Evolutionary conservation across 2,329 filamentous ascomycete genomes (phyloP).

Genomic region (Pseudogymnoascus sp.): DNA sequence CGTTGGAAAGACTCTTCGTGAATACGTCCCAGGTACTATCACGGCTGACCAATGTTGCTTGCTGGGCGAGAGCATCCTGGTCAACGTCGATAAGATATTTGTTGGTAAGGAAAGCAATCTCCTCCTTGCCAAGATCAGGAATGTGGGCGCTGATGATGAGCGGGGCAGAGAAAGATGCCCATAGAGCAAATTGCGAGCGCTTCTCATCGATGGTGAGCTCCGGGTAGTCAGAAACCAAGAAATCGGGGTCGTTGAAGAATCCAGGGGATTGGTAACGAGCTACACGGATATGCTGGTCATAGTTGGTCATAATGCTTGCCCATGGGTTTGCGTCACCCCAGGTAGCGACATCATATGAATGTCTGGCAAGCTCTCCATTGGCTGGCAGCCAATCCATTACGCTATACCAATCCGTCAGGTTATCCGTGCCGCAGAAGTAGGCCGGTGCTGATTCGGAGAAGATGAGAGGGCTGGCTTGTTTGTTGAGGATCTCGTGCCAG

Average conservation of each 20-base stretch:
- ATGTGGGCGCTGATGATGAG: conserved; percentile 29
- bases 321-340: conserved; percentile 30
- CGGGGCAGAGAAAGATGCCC: conserved; percentile 24
- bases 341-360: conserved; percentile 29
- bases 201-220: conserved; percentile 12
- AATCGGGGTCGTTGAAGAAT: conserved; percentile 23
- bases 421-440: conserved; percentile 42
- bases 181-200: conserved; percentile 17
- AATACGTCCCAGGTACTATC: conserved; percentile 35
- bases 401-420: conserved; percentile 33
- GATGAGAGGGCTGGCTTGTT: conserved; percentile 26
- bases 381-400: conserved; percentile 39
- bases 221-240: conserved; percentile 10
- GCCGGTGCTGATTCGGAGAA: conserved; percentile 34
- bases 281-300: conserved; percentile 31
- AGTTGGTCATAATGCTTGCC: conserved; percentile 42
- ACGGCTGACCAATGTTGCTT: conserved; percentile 35
- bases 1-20: conserved; percentile 36
- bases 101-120: conserved; percentile 33
- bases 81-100: conserved; percentile 14
- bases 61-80: conserved; percentile 18
- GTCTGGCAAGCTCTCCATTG: conserved; percentile 31
- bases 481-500: conserved; percentile 35
- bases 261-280: conserved; percentile 29
- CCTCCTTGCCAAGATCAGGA: conserved; percentile 27